A percentile compares a stretch with the other conserved stretches of the same genome.
phyloP scores from a whole-genome alignment of 495 filamentous ascomycete genomes.

The Penicillium flavigenum region DNA sequence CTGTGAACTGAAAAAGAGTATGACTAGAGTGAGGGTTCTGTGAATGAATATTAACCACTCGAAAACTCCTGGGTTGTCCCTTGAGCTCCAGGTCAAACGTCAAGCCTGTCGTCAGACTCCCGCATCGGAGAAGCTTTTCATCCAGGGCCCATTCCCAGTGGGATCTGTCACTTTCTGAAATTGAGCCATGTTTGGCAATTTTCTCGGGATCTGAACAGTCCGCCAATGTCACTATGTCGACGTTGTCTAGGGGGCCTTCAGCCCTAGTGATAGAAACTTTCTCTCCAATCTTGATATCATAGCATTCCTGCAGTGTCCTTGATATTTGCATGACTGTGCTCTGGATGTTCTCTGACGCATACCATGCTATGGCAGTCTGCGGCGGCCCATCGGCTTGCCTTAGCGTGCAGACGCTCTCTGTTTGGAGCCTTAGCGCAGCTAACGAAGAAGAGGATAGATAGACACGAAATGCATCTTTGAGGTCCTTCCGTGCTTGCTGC shows the following conservation, averaged over 20 bases:
- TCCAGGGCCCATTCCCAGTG: constrained; percentile 67
- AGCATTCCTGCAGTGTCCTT: constrained; percentile 61
- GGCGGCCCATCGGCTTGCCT: constrained; percentile 40
- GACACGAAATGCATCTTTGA: constrained; percentile 62
- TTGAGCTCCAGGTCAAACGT: constrained; percentile 49
- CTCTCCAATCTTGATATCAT: constrained; percentile 63
- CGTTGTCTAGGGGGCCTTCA: constrained; percentile 38
- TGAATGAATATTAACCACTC: constrained; percentile 37
- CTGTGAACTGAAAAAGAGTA: constrained; percentile 40
- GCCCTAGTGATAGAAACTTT: constrained; percentile 53
- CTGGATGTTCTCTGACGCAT: constrained; percentile 61
- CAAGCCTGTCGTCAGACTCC: constrained; percentile 43
- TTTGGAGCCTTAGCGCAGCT: constrained; percentile 56
- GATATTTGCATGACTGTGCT: constrained; percentile 64
- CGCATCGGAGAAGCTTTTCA: constrained; percentile 53
- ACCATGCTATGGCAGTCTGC: constrained; percentile 65
- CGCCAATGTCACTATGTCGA: constrained; percentile 46
- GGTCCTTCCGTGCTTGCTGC: constrained; percentile 47
- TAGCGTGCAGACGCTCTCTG: constrained; percentile 58
- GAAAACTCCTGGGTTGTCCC: constrained; percentile 47
- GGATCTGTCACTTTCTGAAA: constrained; percentile 45
- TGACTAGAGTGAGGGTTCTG: constrained; percentile 23
- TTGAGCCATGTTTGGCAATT: constrained; percentile 30
- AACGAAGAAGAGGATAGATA: constrained; percentile 66
- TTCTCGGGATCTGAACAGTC: constrained; percentile 50